Base-by-base conservation (phyloP, 176 grass and related monocot species). In the Juncus inflexus region DNA sequence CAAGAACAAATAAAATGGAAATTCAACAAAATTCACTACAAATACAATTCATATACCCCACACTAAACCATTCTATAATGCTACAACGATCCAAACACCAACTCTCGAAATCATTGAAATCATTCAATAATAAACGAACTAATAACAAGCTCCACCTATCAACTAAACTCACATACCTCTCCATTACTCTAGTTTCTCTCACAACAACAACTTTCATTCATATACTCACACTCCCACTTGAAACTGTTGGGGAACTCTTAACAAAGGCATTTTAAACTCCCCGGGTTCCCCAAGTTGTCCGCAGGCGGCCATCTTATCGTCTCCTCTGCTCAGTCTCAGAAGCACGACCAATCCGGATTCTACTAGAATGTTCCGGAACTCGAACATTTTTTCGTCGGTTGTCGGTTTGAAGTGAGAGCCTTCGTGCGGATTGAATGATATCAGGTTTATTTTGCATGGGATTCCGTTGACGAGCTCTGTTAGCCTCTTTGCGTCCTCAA, bases 361-460 rank as follows among this genome's bases (percentile, higher is more conserved):
- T 37, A 76, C 74, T 49, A 99, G 80, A 81, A 86, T 55, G 62
- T 92, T 90, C n/a, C 85, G 85, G 64, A 99, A 99, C 80, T 92
- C 75, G 0, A 92, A 80, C 72, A 99, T 99, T 51, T 81, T 86
- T 13, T 92, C 85, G 12, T 86, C 80, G 0, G 88, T 66, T 1
- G 85, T 99, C 9, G 88, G 83, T 72, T 90, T 99, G 85, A 99
- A 90, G 52, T 78, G 83, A 55, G 88, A 89, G 37, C 88, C 94
- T 38, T 67, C 42, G 59, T 99, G 94, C 58, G 88, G 85, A 47
- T 92, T 99, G 78, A 90, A 99, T 43, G 94, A 89, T 45, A 92
- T 90, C 53, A 99, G 83, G 64, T 90, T 99, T 63, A 99, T 86
- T 81, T 92, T 90, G 80, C 89, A 92, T 74, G 94, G 85, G 62